Base-by-base conservation (phyloP, 768 basidiomycete genomes). In the Xerocomus potaroensis region DNA sequence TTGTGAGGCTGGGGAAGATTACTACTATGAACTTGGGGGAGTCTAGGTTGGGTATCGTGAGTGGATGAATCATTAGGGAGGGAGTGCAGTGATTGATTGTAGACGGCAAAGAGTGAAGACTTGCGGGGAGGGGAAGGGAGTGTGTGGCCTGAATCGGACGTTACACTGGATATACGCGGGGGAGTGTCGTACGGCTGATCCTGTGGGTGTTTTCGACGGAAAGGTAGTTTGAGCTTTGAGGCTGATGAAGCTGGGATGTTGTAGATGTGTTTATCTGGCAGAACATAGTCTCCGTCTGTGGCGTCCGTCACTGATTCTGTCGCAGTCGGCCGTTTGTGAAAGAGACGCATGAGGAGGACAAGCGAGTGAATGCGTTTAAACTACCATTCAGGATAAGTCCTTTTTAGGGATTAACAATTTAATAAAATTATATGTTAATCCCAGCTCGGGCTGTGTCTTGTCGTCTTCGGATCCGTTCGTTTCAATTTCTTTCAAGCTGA, bases 31-130 rank as follows among this genome's bases (percentile, higher is more conserved):
- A 39, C 12, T 16, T 61, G 50, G 9, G 41, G 27, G 24, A 7
- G 35, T 51, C 44, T 55, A 49, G 22, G 27, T 30, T 15, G 58
- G 55, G 57, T 56, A 57, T 67, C 15, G 22, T 21, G 36, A 23
- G 11, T 38, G 5, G 63, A 57, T 60, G 69, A 42, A 41, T 72
- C 62, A 14, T 61, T 63, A 12, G 85, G 84, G 29, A 87, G 72
- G 23, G 86, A 87, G 51, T 76, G 78, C 23, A 82, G 81, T 15
- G 84, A 56, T 8, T 78, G 81, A 21, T 66, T 75, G 54, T 82
- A 77, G 5, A 74, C 73, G 9, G 74, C 77, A 62, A 87, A 86
- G 45, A 87, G 73, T 34, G 80, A 75, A 2, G 79, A 80, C 57
- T 80, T 80, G 18, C 76, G 75, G 1, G 83, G 83, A 1, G 84